Conservation (phyloP, 2,329 filamentous ascomycete species). For the Cercospora sp. region DNA sequence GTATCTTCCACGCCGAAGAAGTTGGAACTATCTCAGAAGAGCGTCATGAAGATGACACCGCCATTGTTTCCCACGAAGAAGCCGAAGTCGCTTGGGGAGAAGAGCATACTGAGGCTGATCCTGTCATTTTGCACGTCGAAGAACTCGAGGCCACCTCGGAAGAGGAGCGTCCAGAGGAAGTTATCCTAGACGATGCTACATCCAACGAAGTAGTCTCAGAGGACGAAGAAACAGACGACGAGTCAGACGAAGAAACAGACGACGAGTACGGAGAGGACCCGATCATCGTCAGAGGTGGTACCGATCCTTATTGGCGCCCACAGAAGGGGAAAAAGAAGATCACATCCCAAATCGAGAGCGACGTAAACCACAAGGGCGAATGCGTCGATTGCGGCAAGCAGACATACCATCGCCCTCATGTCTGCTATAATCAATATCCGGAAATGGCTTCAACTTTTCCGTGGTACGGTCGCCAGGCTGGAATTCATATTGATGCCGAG, state of each 20-base stretch:
- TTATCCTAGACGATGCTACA: too few relatives aligned
- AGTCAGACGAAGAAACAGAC: too few relatives aligned
- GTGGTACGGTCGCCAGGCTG: not conserved
- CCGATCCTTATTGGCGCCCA: not conserved
- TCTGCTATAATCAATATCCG: not conserved
- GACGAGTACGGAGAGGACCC: not conserved
- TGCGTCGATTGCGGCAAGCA: not conserved
- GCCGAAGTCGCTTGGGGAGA: too few relatives aligned
- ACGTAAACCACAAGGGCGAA: not conserved
- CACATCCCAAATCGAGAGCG: not conserved
- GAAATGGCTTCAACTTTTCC: not conserved
- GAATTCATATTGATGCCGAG: not conserved
- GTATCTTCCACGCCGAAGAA: not conserved
- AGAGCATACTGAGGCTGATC: not conserved
- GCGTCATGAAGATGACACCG: too few relatives aligned
- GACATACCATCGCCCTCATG: not conserved
- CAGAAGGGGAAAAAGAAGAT: not conserved
- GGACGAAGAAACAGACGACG: too few relatives aligned
- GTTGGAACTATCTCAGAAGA: not conserved
- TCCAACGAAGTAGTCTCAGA: too few relatives aligned
- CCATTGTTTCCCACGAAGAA: not conserved
- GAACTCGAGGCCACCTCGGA: not conserved
- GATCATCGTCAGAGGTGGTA: too few relatives aligned
- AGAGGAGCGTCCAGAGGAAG: not conserved
- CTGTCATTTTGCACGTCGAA: not conserved